Percentiles rank a stretch among this genome's conserved stretches.
Evolutionary conservation across 1,284 basidiomycete genomes (phyloP).

Genomic region (Tremellales sp.): DNA sequence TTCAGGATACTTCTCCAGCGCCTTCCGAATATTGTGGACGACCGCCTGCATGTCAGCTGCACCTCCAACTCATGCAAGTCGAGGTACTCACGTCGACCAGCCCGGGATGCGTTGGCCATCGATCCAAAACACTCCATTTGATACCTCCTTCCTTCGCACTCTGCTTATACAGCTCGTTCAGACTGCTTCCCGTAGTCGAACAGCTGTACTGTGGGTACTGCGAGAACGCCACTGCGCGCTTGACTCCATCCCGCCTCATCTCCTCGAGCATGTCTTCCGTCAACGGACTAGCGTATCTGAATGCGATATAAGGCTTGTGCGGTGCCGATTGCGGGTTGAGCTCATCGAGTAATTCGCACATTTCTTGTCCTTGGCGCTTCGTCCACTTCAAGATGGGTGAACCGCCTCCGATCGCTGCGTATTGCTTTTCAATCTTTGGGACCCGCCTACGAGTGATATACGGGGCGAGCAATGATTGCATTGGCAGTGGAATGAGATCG

Average conservation of each 20-base stretch:
- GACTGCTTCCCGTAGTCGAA: slow-evolving; percentile 91
- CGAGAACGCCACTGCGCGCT: slow-evolving; percentile 89
- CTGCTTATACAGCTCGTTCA: slow-evolving; percentile 81
- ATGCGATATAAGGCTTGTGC: slow-evolving; percentile 93
- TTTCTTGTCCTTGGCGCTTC: slow-evolving; percentile 77
- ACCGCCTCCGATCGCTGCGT: slow-evolving; percentile 90
- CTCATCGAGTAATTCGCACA: slow-evolving; percentile 89
- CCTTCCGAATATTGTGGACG: slow-evolving; percentile 77
- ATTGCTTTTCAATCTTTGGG: slow-evolving; percentile 91
- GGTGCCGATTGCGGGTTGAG: slow-evolving; percentile 87
- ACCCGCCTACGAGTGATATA: slow-evolving; percentile 87
- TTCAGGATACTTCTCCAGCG: slow-evolving; percentile 74
- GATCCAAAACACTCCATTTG: slow-evolving; percentile 95
- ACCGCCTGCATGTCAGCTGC: slow-evolving; percentile 63
- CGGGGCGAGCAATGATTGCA: slow-evolving; percentile 82
- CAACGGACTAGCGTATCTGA: slow-evolving; percentile 86
- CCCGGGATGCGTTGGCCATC: slow-evolving; percentile 93
- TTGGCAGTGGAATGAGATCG: slow-evolving; percentile 93
- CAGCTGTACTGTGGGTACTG: slow-evolving; percentile 99
- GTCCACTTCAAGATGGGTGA: slow-evolving; percentile 97
- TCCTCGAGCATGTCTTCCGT: slow-evolving; percentile 77
- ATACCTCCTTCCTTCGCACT: slow-evolving; percentile 56
- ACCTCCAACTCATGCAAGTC: background rate
- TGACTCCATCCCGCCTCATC: slow-evolving; percentile 88
- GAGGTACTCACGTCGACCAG: slow-evolving; percentile 72